Percentiles rank a stretch among this genome's conserved stretches.
phyloP scores from a whole-genome alignment of 768 basidiomycete genomes.

The Hypholoma fasciculare region DNA sequence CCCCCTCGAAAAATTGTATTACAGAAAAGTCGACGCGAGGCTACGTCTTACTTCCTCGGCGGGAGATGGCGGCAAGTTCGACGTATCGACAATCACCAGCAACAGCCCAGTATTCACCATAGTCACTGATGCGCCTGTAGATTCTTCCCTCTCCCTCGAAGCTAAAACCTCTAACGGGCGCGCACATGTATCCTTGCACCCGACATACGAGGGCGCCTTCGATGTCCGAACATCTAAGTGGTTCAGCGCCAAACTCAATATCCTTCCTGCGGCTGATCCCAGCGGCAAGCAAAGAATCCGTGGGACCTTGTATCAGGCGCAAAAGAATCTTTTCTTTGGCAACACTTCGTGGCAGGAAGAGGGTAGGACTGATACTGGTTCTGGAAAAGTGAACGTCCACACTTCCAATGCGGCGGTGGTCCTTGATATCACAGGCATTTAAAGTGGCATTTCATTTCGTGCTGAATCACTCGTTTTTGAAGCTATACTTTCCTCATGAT shows the following conservation, averaged over 20 bases:
- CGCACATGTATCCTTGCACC: background rate
- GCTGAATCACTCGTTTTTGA: background rate
- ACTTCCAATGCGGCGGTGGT: background rate
- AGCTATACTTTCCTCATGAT: too few species aligned
- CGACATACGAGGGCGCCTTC: conserved; percentile 3
- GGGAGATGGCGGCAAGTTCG: background rate
- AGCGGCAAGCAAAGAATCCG: background rate
- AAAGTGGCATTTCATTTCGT: background rate
- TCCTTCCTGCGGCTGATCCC: background rate
- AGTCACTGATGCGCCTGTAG: background rate
- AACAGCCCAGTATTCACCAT: background rate
- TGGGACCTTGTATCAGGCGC: background rate
- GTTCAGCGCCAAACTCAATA: background rate
- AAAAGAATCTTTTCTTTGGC: background rate
- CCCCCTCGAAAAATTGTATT: background rate
- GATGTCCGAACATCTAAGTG: background rate
- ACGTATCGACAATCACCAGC: background rate
- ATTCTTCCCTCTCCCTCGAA: background rate
- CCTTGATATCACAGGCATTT: background rate
- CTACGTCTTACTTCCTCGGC: background rate
- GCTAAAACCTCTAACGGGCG: background rate
- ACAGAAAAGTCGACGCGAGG: background rate
- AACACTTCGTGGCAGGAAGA: background rate
- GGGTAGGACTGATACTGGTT: background rate
- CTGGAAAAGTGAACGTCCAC: background rate